phyloP scores from a whole-genome alignment of 176 grass and related monocot species.

The Oryza glaberrima region DNA sequence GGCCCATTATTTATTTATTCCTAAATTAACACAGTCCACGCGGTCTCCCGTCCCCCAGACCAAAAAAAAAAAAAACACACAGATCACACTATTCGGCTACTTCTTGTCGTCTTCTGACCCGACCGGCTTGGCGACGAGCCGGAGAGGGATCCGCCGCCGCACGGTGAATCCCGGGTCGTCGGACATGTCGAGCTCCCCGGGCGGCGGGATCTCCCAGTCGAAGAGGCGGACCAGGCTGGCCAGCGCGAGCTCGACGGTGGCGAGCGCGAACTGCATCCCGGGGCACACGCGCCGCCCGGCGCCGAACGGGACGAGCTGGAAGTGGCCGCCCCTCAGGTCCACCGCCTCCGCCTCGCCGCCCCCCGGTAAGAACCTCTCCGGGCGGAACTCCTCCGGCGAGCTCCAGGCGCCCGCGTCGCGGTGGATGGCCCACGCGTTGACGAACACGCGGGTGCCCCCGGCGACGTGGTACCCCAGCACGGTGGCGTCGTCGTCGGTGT shows the following conservation, averaged over 20 bases:
- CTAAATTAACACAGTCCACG: no score
- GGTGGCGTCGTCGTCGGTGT: background rate
- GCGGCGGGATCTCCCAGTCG: slow-evolving; percentile 56
- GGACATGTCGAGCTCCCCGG: slow-evolving; percentile 48
- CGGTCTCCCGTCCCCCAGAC: no score
- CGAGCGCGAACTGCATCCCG: slow-evolving; percentile 54
- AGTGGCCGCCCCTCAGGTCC: slow-evolving; percentile 54
- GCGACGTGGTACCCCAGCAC: slow-evolving; percentile 53
- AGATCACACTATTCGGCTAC: background rate
- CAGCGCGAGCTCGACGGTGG: slow-evolving; percentile 55
- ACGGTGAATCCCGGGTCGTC: slow-evolving; percentile 36
- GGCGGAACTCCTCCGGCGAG: slow-evolving; percentile 43
- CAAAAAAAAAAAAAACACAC: background rate
- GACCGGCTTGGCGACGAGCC: slow-evolving; percentile 26
- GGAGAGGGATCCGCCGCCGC: slow-evolving; percentile 26
- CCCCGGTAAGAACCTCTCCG: slow-evolving; percentile 34
- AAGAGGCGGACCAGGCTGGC: slow-evolving; percentile 45
- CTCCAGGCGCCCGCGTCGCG: slow-evolving; percentile 52
- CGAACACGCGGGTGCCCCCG: slow-evolving; percentile 49
- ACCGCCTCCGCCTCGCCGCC: slow-evolving; percentile 19
- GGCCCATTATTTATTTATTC: no score
- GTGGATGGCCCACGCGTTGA: slow-evolving; percentile 65
- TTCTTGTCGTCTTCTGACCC: background rate
- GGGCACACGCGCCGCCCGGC: slow-evolving; percentile 49
- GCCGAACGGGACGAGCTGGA: slow-evolving; percentile 61